A percentile compares a stretch with the other conserved stretches of the same genome.
Evolutionary conservation across 2,329 filamentous ascomycete genomes (phyloP).

Genomic region (Penicillium sp.): DNA sequence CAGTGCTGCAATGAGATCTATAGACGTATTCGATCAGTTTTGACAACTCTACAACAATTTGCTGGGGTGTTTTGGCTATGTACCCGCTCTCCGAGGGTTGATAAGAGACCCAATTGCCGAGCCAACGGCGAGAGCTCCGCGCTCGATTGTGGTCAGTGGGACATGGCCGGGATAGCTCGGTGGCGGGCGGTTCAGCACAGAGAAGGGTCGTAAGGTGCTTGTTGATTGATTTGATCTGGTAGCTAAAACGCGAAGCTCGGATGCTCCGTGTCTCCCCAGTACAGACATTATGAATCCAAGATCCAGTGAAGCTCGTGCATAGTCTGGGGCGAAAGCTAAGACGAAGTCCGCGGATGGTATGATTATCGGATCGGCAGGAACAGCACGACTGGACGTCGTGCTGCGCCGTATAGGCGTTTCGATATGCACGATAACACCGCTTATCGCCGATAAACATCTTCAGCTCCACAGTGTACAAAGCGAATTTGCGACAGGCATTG

Average conservation of each 20-base stretch:
- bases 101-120: constrained; percentile 60
- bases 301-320: constrained; percentile 11
- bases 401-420: constrained; percentile 3
- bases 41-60: neutral
- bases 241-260: constrained; percentile 15
- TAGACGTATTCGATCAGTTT: constrained; percentile 3
- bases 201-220: constrained; percentile 56
- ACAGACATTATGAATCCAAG: constrained; percentile 29
- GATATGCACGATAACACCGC: constrained; percentile 3
- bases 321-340: neutral
- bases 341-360: constrained; percentile 19
- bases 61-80: neutral
- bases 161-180: constrained; percentile 92
- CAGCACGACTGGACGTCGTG: constrained; percentile 1
- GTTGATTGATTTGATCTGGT: constrained; percentile 5
- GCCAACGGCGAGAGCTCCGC: constrained; percentile 63
- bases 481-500: constrained; percentile 5
- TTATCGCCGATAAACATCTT: constrained; percentile 18
- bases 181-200: constrained; percentile 75
- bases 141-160: constrained; percentile 75
- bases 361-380: constrained; percentile 16
- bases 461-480: constrained; percentile 5
- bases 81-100: constrained; percentile 76
- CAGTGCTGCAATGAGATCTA: constrained; percentile 89
- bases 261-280: constrained; percentile 21